Evolutionary conservation across 768 basidiomycete genomes (phyloP), one percentile per base, ranked within the genome.

Genomic region (Mrakia hoshinonis): DNA sequence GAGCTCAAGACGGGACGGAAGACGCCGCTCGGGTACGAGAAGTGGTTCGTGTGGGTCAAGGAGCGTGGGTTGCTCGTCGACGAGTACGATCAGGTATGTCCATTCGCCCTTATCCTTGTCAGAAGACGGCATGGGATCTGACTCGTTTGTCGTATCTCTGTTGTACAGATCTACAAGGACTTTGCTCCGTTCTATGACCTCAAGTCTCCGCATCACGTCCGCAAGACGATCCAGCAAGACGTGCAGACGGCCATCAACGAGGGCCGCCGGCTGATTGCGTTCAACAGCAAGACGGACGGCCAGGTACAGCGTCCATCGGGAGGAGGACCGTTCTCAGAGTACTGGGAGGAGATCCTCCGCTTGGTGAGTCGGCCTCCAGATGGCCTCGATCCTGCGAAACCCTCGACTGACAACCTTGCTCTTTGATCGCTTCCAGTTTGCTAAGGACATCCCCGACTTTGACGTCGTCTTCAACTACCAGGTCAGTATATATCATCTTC

Each of bases 1-100:
- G 63, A 65, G 63, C 43, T 65, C n/a, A 65, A 65, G 43, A 65
- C 63, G 63, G 63, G 63, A 39, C 38, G 63, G 29, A 65, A 65
- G 63, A 65, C 63, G 15, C 63, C 63, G 0, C 15, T 13, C 4
- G 63, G 63, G 4, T 65, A 65, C 22, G 63, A 65, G 18, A 46
- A 65, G 63, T 65, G 63, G 63, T 65, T 43, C 13, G 4, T 43
- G 7, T 65, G 63, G 63, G 63, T 65, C 2, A 65, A 26, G 26
- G 63, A 47, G 46, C 38, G 63, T n/a, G 63, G 63, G n/a, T 48
- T 65, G 46, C 20, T 65, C 22, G 63, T 65, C 0, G 63, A 65
- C 39, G 63, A 65, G 31, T 65, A 65, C 18, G 63, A 65, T 65
- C 63, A 65, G 48, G 63, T 65, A 29, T 6, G 62, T 64, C 24